Evolutionary conservation across 2,329 filamentous ascomycete species (phyloP), one percentile per base, ranked within the genome.

Genomic region (Gnomoniopsis smithogilvyi): DNA sequence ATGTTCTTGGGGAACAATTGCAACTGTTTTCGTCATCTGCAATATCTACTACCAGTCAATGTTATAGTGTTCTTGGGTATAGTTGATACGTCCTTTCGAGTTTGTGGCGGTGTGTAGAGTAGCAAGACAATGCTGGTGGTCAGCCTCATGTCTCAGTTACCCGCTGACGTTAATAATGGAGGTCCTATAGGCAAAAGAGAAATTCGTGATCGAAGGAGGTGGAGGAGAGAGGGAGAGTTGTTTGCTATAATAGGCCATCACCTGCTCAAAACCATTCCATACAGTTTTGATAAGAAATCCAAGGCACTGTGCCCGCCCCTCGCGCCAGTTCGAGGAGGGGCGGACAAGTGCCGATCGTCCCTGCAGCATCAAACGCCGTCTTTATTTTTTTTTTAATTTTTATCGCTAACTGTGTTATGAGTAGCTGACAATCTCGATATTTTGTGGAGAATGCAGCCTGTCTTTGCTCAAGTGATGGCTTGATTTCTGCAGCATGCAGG

Each of bases 301-400:
- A 11, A 24, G 15, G 15, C 47, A 24, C 15, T 21, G 14, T 30
- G 11, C n/a, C 26, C 26, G 26, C 26, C 26, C 26, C 26, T 30
- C 26, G 26, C 26, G n/a, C 41, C 38, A 30, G 30, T 26, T 30
- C 30, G 33, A 17, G 14, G 17, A 26, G 54, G 46, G 21, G 52
- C 53, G 58, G 52, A n/a, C 51, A 61, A 61, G 51, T 61, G 59
- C 59, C 59, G 59, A 59, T 61, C 55, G 56, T 41, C 59, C 59
- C 59, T 61, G 59, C 59, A 59, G 38, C 22, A 46, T 41, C 59
- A 36, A 11, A 19, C 19, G 34, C 14, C 22, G 34, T 47, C 38
- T 15, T 33, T 30, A 51, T 19, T 58, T 51, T 58, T 61, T 61
- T 48, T 55, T 47, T 55, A 15, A 8, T 15, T 10, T 38, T 38